phyloP scores from a whole-genome alignment of 768 basidiomycete species.

The Clitopilus passeckerianus region DNA sequence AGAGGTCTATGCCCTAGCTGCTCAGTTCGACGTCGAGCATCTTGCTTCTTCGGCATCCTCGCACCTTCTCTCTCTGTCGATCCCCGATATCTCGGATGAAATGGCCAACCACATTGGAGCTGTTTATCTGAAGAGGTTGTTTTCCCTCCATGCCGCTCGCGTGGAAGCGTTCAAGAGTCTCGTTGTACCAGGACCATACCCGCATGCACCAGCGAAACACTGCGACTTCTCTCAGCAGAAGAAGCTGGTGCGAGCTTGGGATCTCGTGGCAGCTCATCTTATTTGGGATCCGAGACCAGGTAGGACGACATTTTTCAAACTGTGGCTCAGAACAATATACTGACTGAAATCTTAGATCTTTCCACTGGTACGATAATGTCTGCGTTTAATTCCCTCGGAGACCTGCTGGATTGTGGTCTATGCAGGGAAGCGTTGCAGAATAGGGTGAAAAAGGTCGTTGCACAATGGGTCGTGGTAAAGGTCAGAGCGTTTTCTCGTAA shows the following conservation, averaged over 20 bases:
- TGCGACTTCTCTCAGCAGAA: conserved; percentile 30
- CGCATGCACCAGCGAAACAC: conserved; percentile 20
- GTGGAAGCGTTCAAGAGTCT: conserved; percentile 19
- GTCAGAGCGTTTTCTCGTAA: not conserved
- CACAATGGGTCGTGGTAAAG: not conserved
- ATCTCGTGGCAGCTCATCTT: conserved; percentile 27
- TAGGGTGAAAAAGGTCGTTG: not conserved
- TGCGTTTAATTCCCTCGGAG: not conserved
- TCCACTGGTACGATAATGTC: not conserved
- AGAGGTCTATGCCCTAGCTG: conserved; percentile 34
- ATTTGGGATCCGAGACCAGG: conserved; percentile 32
- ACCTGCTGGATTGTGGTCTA: not conserved
- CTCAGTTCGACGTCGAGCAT: conserved; percentile 23
- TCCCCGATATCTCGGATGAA: conserved; percentile 20
- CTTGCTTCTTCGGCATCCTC: conserved; percentile 29
- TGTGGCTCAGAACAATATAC: not conserved
- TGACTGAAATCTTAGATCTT: not conserved
- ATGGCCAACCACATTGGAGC: conserved; percentile 20
- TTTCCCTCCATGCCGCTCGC: conserved; percentile 18
- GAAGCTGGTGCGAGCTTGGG: conserved; percentile 31
- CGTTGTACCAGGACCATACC: conserved; percentile 22
- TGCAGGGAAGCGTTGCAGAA: not conserved
- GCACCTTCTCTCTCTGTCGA: conserved; percentile 18
- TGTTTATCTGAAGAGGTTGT: conserved; percentile 19
- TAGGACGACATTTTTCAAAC: conserved; percentile 10